Conservation (phyloP, 371 early-diverging fungal genomes). For the Mucor velutinosus region DNA sequence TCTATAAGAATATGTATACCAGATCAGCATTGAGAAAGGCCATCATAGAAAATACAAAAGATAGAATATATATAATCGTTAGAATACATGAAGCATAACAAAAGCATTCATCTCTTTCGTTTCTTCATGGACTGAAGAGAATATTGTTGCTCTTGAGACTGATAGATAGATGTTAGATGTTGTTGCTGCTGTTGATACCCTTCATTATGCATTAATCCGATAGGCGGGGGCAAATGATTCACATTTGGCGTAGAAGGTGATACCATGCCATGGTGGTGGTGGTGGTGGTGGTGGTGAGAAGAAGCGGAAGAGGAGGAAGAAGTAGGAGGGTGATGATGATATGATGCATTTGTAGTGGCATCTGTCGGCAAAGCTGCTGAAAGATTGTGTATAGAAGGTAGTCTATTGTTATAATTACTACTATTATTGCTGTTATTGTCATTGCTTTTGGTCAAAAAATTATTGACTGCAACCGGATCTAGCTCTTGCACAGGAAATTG, state of each 20-base stretch:
- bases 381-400: slow-evolving; percentile 43
- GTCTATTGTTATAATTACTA: slow-evolving; percentile 8
- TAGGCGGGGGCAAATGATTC: slow-evolving; percentile 2
- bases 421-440: background rate
- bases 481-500: slow-evolving; percentile 18
- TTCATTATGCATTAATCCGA: slow-evolving; percentile 2
- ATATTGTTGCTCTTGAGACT: slow-evolving; percentile 8
- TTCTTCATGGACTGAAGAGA: slow-evolving; percentile 25
- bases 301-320: background rate
- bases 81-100: background rate
- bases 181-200: slow-evolving; percentile 26
- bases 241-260: background rate
- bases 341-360: background rate
- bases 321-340: background rate
- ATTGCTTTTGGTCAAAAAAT: slow-evolving; percentile 24
- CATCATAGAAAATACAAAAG: background rate
- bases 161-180: background rate
- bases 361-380: slow-evolving; percentile 26
- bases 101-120: slow-evolving; percentile 21
- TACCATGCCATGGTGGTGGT: background rate
- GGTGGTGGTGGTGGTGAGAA: background rate
- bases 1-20: too few species aligned
- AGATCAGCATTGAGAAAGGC: background rate
- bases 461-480: slow-evolving; percentile 24
- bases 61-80: background rate